A percentile compares a stretch with the other conserved stretches of the same genome.
Evolutionary conservation across 2,329 filamentous ascomycete genomes (phyloP).

Genomic region (Fusarium sp.): DNA sequence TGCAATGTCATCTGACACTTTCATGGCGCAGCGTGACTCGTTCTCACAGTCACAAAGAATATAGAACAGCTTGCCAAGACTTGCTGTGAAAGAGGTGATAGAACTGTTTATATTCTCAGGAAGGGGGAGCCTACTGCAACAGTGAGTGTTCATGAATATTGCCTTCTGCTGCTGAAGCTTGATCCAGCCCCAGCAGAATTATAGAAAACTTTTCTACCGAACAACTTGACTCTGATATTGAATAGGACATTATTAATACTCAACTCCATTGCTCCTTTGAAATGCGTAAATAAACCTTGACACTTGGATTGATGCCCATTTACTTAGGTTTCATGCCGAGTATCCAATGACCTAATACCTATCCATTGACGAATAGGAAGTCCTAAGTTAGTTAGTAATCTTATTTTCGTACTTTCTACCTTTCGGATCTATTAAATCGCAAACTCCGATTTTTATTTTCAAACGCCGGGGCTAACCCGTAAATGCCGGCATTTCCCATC

Average conservation of each 20-base stretch:
- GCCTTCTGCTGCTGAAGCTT: neutral
- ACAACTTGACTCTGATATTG: no score
- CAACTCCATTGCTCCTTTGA: neutral
- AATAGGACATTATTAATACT: no score
- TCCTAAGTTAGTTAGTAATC: no score
- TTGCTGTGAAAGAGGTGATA: neutral
- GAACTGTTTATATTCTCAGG: neutral
- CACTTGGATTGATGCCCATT: neutral
- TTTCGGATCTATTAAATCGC: neutral
- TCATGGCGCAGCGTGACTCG: neutral
- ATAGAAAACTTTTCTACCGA: no score
- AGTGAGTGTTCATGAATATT: neutral
- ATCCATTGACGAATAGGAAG: no score
- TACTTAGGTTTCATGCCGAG: neutral
- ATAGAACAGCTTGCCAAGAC: neutral
- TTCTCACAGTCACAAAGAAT: neutral
- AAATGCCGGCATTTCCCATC: neutral
- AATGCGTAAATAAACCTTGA: neutral
- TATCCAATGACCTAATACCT: no score
- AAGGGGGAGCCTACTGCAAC: no score
- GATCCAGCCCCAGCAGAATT: no score
- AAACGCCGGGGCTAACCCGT: neutral
- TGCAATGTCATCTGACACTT: slow-evolving; percentile 13
- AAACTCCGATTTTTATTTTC: neutral
- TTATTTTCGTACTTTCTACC: no score